These are phyloP conservation scores for Sporobolomyces phaffii DNA, from an alignment of 768 basidiomycete genomes.

Conservation along the genomic window DNA sequence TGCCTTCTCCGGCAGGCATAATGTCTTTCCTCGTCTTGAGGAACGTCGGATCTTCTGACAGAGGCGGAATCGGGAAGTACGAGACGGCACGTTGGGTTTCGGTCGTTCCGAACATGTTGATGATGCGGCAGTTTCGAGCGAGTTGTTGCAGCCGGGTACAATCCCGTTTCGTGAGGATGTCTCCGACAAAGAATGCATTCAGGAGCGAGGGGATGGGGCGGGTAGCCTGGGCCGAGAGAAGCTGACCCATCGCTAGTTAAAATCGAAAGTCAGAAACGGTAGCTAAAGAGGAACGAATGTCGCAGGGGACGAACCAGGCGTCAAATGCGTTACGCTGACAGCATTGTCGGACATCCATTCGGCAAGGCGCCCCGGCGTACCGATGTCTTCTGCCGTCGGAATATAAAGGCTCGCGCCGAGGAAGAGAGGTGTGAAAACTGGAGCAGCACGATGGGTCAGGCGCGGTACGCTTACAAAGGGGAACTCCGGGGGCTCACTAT, in stretches of 20 bases:
- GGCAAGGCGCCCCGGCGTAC: conserved; percentile 88
- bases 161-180: conserved; percentile 95
- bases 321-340: conserved; percentile 93
- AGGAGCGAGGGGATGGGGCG: conserved; percentile 74
- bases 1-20: conserved; percentile 94
- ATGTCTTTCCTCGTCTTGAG: conserved; percentile 90
- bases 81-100: conserved; percentile 99
- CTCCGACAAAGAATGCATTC: conserved; percentile 98
- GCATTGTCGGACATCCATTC: conserved; percentile 94
- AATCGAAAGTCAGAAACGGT: neutral
- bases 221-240: conserved; percentile 80
- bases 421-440: conserved; percentile 98
- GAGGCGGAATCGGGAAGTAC: conserved; percentile 84
- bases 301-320: conserved; percentile 54
- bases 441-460: no score
- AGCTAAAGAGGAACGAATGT: neutral
- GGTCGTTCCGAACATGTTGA: conserved; percentile 99
- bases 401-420: conserved; percentile 92
- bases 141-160: conserved; percentile 88
- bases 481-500: no score
- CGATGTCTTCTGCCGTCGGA: conserved; percentile 93
- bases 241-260: conserved; percentile 80
- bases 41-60: conserved; percentile 78
- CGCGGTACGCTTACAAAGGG: no score
- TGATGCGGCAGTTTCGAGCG: conserved; percentile 82